These are phyloP conservation scores for Dactylis glomerata DNA, from an alignment of 176 grass and related monocot species.

Conservation along the genomic window DNA sequence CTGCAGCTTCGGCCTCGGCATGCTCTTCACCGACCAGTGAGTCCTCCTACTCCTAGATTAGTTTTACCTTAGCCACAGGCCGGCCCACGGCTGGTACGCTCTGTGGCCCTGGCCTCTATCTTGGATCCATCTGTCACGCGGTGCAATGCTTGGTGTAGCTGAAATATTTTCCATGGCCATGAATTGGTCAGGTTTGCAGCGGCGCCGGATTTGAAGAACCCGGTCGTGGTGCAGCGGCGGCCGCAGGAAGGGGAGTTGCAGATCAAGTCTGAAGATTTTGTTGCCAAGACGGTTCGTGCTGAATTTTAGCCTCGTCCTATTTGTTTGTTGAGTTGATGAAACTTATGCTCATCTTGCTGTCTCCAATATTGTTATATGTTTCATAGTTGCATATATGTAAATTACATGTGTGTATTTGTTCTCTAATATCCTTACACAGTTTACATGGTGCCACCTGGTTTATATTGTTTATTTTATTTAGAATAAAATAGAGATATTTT, in stretches of 20 bases:
- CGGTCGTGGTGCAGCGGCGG: slow-evolving; percentile 24
- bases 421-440: not conserved
- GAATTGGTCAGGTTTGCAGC: slow-evolving; percentile 40
- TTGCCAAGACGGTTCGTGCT: slow-evolving; percentile 33
- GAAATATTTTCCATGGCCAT: not conserved
- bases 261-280: slow-evolving; percentile 31
- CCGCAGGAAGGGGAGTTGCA: slow-evolving; percentile 27
- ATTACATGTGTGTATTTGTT: not conserved
- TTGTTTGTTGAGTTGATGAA: not conserved
- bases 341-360: not conserved
- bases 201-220: slow-evolving; percentile 36
- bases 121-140: not conserved
- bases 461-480: not conserved
- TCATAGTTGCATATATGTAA: not conserved
- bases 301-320: not conserved
- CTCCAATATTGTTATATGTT: not conserved
- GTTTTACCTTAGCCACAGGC: slow-evolving; percentile 12
- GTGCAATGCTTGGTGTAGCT: not conserved
- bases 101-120: not conserved
- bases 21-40: slow-evolving; percentile 74
- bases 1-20: slow-evolving; percentile 70
- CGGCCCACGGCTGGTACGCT: not conserved
- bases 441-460: not conserved
- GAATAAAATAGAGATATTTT: not conserved
- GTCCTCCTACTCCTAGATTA: slow-evolving; percentile 18